phyloP scores from a whole-genome alignment of 2,329 filamentous ascomycete genomes.

The Diaporthe sp. region DNA sequence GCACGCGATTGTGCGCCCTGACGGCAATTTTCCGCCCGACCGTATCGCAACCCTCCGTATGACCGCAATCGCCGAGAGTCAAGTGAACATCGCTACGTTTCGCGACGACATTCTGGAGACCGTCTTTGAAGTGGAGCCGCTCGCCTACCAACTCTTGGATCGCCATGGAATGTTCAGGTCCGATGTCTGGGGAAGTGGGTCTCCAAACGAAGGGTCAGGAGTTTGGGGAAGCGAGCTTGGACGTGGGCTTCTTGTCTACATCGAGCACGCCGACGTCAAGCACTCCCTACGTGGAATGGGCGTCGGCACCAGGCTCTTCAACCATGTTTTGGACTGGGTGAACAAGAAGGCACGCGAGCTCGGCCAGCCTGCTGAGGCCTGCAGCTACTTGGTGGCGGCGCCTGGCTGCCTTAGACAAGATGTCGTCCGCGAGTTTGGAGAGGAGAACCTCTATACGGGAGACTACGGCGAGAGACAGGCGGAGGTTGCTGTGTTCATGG shows the following conservation, averaged over 20 bases:
- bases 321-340: neutral
- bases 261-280: neutral
- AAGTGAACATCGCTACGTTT: neutral
- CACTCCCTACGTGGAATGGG: neutral
- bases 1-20: neutral
- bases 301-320: neutral
- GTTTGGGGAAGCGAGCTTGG: neutral
- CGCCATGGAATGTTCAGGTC: neutral
- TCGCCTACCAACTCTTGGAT: neutral
- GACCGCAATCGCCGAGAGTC: neutral
- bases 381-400: neutral
- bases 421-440: neutral
- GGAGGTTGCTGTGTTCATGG: neutral
- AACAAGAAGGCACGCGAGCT: neutral
- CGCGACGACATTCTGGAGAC: neutral
- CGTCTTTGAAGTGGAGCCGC: neutral
- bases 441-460: neutral
- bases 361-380: neutral
- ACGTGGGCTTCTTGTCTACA: neutral
- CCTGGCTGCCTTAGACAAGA: neutral
- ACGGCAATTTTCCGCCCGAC: neutral
- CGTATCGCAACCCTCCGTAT: neutral
- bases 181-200: neutral
- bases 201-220: neutral
- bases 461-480: neutral